Conservation (phyloP, 306 rosid species). For the Mimosa bimucronata region DNA sequence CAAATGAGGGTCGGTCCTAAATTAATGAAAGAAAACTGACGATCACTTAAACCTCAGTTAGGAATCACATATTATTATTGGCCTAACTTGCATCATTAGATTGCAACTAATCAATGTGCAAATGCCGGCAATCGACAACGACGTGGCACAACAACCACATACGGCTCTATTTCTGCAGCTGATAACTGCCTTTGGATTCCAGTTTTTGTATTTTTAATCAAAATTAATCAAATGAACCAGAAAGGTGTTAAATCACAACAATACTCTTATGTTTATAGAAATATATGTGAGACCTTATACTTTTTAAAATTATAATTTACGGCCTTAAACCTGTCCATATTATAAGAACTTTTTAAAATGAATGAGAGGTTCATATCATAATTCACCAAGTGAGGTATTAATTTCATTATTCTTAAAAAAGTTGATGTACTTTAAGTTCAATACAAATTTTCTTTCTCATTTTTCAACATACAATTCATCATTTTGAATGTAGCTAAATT, state of each 20-base stretch:
- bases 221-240: background rate
- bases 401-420: no score
- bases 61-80: background rate
- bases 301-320: background rate
- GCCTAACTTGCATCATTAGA: background rate
- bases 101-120: background rate
- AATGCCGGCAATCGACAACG: background rate
- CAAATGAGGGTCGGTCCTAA: background rate
- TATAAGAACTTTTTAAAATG: no score
- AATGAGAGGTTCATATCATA: background rate
- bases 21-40: conserved; percentile 2
- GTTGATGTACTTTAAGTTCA: no score
- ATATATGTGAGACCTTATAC: background rate
- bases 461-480: no score
- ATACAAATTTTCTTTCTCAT: no score
- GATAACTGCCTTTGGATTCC: background rate
- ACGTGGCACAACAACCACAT: background rate
- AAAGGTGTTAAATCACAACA: background rate
- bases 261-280: background rate
- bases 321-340: no score
- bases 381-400: no score
- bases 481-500: no score
- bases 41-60: background rate
- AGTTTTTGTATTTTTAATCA: background rate
- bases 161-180: background rate